Evolutionary conservation across 2,329 filamentous ascomycete genomes (phyloP).

Genomic region (Xylaria sp.): DNA sequence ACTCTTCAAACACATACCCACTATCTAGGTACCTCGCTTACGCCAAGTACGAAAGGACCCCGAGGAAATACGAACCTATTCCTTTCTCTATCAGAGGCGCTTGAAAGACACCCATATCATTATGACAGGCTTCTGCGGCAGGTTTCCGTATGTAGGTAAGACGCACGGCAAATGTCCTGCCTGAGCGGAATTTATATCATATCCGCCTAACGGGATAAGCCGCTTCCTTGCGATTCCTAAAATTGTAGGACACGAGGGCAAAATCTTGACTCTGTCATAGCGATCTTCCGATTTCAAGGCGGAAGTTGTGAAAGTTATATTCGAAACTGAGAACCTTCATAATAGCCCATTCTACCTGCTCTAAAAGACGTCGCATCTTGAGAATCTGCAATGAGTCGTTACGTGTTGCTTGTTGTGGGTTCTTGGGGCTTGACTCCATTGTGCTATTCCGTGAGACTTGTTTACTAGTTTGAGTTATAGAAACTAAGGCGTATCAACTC

Average conservation of each 20-base stretch:
- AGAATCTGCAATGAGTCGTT: background rate
- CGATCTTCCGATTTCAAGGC: background rate
- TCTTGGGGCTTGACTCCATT: background rate
- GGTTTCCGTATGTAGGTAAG: constrained; percentile 12
- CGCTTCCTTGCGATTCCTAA: constrained; percentile 7
- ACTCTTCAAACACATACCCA: background rate
- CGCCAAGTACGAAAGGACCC: background rate
- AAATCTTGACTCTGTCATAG: background rate
- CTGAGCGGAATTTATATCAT: constrained; percentile 2
- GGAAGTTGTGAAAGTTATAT: background rate
- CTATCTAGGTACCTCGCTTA: background rate
- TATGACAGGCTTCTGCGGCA: constrained; percentile 12
- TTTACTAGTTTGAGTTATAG: background rate
- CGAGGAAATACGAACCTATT: background rate
- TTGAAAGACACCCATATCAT: constrained; percentile 14
- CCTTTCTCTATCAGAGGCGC: constrained; percentile 9
- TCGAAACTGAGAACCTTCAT: background rate
- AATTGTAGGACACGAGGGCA: background rate
- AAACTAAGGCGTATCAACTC: background rate
- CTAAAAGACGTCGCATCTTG: background rate
- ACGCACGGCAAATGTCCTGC: constrained; percentile 6
- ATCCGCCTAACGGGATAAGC: constrained; percentile 17
- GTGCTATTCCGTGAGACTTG: background rate
- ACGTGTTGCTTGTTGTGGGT: background rate
- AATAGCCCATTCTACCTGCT: background rate